Evolutionary conservation across 2,329 filamentous ascomycete species (phyloP), one percentile per base, ranked within the genome.

Genomic region (Paraconiothyrium brasiliense): DNA sequence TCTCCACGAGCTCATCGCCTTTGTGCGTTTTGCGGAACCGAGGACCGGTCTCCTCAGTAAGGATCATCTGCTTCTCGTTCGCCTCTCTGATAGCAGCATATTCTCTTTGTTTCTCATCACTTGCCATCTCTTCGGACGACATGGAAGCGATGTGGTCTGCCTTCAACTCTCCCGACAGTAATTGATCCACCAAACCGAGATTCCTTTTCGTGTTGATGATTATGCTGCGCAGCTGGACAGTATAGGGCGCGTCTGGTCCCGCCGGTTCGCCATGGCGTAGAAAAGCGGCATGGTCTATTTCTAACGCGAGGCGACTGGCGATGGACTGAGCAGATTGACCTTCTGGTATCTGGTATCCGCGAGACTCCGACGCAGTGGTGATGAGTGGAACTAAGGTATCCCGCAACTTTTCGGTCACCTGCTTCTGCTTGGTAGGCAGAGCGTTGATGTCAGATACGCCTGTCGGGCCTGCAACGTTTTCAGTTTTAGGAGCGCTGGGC

Each of bases 161-260:
- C 7, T 89, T 87, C 39, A 97, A 82, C 35, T 85, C 87, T 56
- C 88, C 87, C 64, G 87, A 86, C n/a, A 98, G 83, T 57, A 99
- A 83, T 44, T 90, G 88, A 71, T 90, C 86, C 56, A 91, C 87
- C 48, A 99, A 84, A 68, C 93, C 89, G 58, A 89, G 81, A 77
- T 99, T 99, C 74, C 89, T 90, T 84, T 97, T 97, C 63, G 97
- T 84, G 80, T 98, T 98, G 80, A 92, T 92, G 52, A 89, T 83
- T 67, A 99, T 86, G 48, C 90, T 88, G 65, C 93, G 89, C 70
- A 93, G 86, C 78, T 97, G 87, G 57, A 79, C 75, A 66, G 81
- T 83, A 80, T 90, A 91, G 37, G 82, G 78, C 68, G 82, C 84
- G 7, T 71, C 69, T 22, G 70, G 67, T 5, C 67, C 68, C 8